Base-by-base conservation (phyloP, 2,329 filamentous ascomycete species). In the Pestalotiopsis sp. region DNA sequence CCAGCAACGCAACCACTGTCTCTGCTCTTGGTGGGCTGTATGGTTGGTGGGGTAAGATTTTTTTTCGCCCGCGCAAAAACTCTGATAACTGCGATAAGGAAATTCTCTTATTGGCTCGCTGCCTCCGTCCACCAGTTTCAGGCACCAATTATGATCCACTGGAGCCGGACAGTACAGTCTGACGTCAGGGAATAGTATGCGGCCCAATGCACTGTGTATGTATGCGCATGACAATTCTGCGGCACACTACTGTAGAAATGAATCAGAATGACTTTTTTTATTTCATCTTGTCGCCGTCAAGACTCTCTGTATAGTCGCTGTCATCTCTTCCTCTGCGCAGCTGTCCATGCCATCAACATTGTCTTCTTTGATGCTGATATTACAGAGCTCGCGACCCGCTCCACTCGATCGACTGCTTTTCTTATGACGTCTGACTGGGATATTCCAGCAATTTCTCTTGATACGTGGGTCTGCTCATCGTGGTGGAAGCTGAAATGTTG, bases 51-150 rank as follows among this genome's bases (percentile, higher is more conserved):
- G 63, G 63, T 66, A 56, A 58, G 20, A 45, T 56, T 56, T 66
- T 66, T 62, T 66, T 66, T 58, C 63, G 63, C 63, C 63, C 45
- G 63, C 62, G n/a, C 49, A 66, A 66, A 66, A 66, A 66, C 63
- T 66, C 63, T 66, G 63, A 66, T 66, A 66, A 66, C 63, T 45
- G 63, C 61, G 61, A 64, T 64, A 64, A 64, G 61, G 57, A 62
- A 62, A 36, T 20, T 39, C n/a, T 62, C 59, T 62, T 14, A 62
- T 62, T 62, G 59, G 59, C 4, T 62, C 25, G 31, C 25, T 17
- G 38, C 59, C 31, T 62, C 59, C 36, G 25, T 59, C 57, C 57
- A 27, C 57, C 13, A 27, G 23, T 36, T 36, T 59, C 57, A 27
- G 23, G 23, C 57, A 52, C 45, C 45, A 52, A 52, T 52, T 52